phyloP scores from a whole-genome alignment of 148 eudicot genomes.

The Camellia granthamiana region DNA sequence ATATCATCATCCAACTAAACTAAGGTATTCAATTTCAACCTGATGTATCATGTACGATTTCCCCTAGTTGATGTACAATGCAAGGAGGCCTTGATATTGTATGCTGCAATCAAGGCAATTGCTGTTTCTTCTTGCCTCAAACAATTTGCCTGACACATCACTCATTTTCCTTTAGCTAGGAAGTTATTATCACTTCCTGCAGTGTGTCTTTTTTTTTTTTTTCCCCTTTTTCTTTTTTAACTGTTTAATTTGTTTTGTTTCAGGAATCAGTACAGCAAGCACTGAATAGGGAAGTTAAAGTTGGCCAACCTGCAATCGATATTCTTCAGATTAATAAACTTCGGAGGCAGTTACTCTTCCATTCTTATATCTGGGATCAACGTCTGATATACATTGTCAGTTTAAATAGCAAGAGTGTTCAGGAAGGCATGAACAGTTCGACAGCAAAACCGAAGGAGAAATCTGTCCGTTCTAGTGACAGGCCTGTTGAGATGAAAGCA shows the following conservation, averaged over 20 bases:
- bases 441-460: constrained; percentile 28
- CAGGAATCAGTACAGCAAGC: constrained; percentile 64
- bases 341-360: constrained; percentile 75
- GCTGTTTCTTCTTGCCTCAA: too few relatives aligned
- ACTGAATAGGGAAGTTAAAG: constrained; percentile 42
- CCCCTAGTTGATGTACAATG: too few relatives aligned
- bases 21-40: too few relatives aligned
- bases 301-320: constrained; percentile 60
- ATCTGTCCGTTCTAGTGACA: constrained; percentile 24
- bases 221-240: too few relatives aligned
- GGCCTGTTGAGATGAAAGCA: constrained; percentile 20
- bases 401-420: constrained; percentile 31
- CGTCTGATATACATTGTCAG: constrained; percentile 65
- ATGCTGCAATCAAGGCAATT: too few relatives aligned
- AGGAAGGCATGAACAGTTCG: constrained; percentile 13
- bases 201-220: too few relatives aligned
- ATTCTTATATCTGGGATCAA: constrained; percentile 89
- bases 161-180: too few relatives aligned
- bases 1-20: too few relatives aligned
- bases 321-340: constrained; percentile 79
- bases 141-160: too few relatives aligned
- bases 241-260: neutral
- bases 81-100: too few relatives aligned
- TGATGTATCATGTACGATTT: too few relatives aligned
- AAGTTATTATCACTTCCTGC: too few relatives aligned